A percentile compares a stretch with the other conserved stretches of the same genome.
Conservation (phyloP, 2,329 filamentous ascomycete species). For the Pyrenophora graminea region DNA sequence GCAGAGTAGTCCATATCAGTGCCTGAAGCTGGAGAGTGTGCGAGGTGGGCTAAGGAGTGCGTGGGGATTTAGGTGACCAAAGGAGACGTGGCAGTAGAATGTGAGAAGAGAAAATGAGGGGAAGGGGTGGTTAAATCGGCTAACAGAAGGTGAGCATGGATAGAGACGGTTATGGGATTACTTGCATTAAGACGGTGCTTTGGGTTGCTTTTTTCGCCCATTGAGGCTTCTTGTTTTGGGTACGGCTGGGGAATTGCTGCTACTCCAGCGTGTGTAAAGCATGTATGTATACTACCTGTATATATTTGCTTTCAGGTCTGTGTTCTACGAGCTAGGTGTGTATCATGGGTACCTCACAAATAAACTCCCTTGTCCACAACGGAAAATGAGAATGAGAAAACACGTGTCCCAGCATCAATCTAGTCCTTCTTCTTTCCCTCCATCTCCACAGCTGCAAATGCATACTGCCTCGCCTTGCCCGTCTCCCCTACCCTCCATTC, state of each 20-base stretch:
- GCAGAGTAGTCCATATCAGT: constrained; percentile 59
- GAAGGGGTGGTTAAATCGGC: background rate
- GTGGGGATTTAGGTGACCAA: constrained; percentile 43
- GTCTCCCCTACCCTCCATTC: constrained; percentile 41
- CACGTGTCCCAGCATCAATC: background rate
- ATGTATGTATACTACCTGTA: background rate
- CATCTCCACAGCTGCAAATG: constrained; percentile 34
- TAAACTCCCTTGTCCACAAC: too few relatives aligned
- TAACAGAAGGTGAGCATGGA: too few relatives aligned
- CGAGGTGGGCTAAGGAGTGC: constrained; percentile 42
- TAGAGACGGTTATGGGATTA: too few relatives aligned
- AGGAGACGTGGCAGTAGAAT: constrained; percentile 15
- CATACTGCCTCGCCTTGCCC: constrained; percentile 21
- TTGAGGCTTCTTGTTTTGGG: background rate
- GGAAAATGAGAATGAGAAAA: too few relatives aligned
- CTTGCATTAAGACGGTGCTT: too few relatives aligned
- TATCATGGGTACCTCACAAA: too few relatives aligned
- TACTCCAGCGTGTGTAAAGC: background rate
- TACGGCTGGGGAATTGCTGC: background rate
- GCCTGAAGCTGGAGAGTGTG: constrained; percentile 51
- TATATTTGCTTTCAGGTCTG: too few relatives aligned
- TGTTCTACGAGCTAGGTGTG: too few relatives aligned
- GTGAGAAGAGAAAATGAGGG: background rate
- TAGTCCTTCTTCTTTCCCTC: background rate
- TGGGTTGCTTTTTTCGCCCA: background rate